Evolutionary conservation across 805 yeast genomes (phyloP).

Genomic region (Barnettozyma sucrosica): DNA sequence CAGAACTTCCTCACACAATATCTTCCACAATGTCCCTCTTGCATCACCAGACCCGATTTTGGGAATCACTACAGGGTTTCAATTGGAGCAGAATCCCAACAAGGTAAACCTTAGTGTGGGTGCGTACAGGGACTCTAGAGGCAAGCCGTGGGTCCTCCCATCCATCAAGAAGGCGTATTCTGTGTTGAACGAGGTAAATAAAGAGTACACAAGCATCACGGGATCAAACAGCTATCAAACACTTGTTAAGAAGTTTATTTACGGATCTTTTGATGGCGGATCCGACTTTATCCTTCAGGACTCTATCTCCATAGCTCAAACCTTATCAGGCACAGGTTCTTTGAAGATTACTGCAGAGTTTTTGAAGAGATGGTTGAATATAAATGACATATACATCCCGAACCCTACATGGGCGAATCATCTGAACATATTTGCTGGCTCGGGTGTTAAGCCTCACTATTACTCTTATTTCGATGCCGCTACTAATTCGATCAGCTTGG

Average conservation of each 20-base stretch:
- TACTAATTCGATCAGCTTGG: slow-evolving; percentile 59
- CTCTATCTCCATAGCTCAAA: slow-evolving; percentile 78
- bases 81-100: slow-evolving; percentile 51
- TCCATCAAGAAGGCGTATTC: slow-evolving; percentile 48
- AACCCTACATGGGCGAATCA: slow-evolving; percentile 96
- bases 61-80: slow-evolving; percentile 72
- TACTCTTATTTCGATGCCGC: slow-evolving; percentile 67
- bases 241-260: slow-evolving; percentile 65
- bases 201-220: slow-evolving; percentile 82
- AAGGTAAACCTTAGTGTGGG: slow-evolving; percentile 48
- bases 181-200: slow-evolving; percentile 53
- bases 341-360: slow-evolving; percentile 80
- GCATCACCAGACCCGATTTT: slow-evolving; percentile 87
- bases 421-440: slow-evolving; percentile 66
- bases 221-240: slow-evolving; percentile 68
- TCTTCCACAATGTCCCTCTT: slow-evolving; percentile 11
- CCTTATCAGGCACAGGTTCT: slow-evolving; percentile 95
- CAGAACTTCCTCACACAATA: slow-evolving; percentile 1
- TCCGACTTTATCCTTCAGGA: slow-evolving; percentile 45
- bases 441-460: slow-evolving; percentile 57
- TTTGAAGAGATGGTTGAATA: slow-evolving; percentile 52
- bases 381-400: slow-evolving; percentile 55
- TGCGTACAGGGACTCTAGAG: slow-evolving; percentile 87
- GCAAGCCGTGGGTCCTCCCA: slow-evolving; percentile 86
- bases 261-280: slow-evolving; percentile 58